Base-by-base conservation (phyloP, 352 stramenopile species). In the Phytophthora crassamura region DNA sequence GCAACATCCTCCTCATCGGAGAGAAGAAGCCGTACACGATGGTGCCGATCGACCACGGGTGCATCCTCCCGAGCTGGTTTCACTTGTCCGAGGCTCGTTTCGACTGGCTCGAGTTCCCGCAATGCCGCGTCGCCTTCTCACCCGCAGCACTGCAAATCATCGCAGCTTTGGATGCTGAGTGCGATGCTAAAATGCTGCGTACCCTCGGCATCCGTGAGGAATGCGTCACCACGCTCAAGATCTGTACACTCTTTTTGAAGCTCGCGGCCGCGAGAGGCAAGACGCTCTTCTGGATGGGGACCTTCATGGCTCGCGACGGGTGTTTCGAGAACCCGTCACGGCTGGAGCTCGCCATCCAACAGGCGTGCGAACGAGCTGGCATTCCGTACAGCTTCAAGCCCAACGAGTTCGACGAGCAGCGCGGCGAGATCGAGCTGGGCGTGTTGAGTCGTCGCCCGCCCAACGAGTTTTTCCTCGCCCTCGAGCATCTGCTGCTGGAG, bases 41-140 rank as follows among this genome's bases (percentile, higher is more conserved):
- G 83, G 77, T 84, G 5, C 82, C 83, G 7, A 91, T 90, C 42
- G 86, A 91, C 46, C 81, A 92, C 48, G 86, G 86, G 7, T 93
- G 81, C 61, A 90, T 91, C 49, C 68, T 93, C 2, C 80, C 80
- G n/a, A 91, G 82, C 38, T 93, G 80, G 83, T 93, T 90, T 54
- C 79, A 90, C 36, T 58, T 93, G n/a, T 88, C 81, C 2, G 85
- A 92, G 53, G 84, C 84, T 22, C 72, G 84, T 45, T 94, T 93
- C 64, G 85, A 94, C 58, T 94, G 84, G 85, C 72, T 94, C 35
- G 80, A 89, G 67, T 94, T 90, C 32, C 84, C 85, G 12, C 85
- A 94, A 52, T 78, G 59, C 38, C 85, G 81, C 46, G 78, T 82
- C n/a, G 56, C 80, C 15, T 82, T 94, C 35, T 88, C 79, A 0